Evolutionary conservation across 2,329 filamentous ascomycete genomes (phyloP).

Genomic region (Diplodia seriata): DNA sequence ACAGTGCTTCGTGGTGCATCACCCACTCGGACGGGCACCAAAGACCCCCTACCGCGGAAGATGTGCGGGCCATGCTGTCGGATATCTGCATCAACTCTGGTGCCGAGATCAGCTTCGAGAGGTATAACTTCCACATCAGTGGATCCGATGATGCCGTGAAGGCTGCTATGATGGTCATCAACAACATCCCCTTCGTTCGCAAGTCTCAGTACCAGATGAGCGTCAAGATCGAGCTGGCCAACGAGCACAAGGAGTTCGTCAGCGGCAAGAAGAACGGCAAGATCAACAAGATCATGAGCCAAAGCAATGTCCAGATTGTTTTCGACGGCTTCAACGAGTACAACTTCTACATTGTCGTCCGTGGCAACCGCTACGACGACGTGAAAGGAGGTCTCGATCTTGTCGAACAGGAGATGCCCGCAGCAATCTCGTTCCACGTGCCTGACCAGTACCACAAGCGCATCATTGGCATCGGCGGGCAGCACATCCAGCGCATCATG

Average conservation of each 20-base stretch:
- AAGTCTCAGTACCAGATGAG: conserved; percentile 90
- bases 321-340: conserved; percentile 99
- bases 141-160: conserved; percentile 97
- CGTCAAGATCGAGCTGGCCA: conserved; percentile 97
- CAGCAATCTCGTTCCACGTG: conserved; percentile 98
- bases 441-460: conserved; percentile 99
- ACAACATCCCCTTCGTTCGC: conserved; percentile 86
- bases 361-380: conserved; percentile 88
- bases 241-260: conserved; percentile 99
- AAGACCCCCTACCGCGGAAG: conserved; percentile 66
- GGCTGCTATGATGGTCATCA: conserved; percentile 90
- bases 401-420: conserved; percentile 98
- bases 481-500: conserved; percentile 99
- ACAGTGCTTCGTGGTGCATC: conserved; percentile 95
- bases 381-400: conserved; percentile 91
- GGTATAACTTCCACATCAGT: conserved; percentile 90
- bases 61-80: conserved; percentile 87
- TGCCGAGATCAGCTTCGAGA: conserved; percentile 93
- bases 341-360: conserved; percentile 99
- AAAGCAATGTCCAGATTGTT: conserved; percentile 98
- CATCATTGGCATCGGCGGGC: conserved; percentile 97
- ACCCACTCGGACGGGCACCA: conserved; percentile 74
- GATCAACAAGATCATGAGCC: conserved; percentile 99
- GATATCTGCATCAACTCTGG: conserved; percentile 97
- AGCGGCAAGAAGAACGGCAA: conserved; percentile 99